Evolutionary conservation across 2,329 filamentous ascomycete species (phyloP), one percentile per base, ranked within the genome.

Genomic region (Colletotrichum sublineola): DNA sequence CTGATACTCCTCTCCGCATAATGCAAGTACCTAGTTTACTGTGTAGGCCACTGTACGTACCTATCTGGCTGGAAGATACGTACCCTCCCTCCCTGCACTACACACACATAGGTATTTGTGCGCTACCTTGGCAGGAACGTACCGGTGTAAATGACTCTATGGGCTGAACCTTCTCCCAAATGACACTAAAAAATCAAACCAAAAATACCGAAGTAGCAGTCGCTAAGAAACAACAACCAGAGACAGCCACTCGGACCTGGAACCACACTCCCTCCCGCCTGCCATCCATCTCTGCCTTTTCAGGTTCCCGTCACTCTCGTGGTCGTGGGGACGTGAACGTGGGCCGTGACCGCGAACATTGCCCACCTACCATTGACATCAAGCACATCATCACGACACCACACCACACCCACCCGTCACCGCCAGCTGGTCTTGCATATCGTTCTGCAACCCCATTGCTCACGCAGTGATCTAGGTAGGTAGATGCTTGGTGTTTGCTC

Each of bases 221-320:
- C 6, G 55, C 42, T 38, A 46, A 55, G 63, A 61, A 50, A 42
- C 46, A 50, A 33, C 38, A 61, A 55, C 31, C 55, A 48, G 40
- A 57, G 40, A 46, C 31, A 40, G 52, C 67, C 62, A 40, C 29
- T 52, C 48, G n/a, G 36, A 18, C 36, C 36, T 57, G 40, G 24
- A 36, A 36, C 31, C 31, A 12, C 31, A 20, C 38, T 40, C 38
- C 38, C 12, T 50, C 60, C 60, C 60, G 44, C 42, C 57, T 61
- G 56, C 56, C 56, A 44, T 48, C 18, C 14, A 44, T 20, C 18
- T 20, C 8, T 60, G n/a, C 57, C 57, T 24, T 31, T 42, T 11
- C 36, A 31, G 36, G 31, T 15, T 40, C 11, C 55, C 12, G 38
- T 29, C 55, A 55, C 29, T 33, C 29, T 11, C 36, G 12, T 20